These are phyloP conservation scores for Hirsutella minnesotensis DNA, from an alignment of 2,329 filamentous ascomycete genomes.

Conservation along the genomic window DNA sequence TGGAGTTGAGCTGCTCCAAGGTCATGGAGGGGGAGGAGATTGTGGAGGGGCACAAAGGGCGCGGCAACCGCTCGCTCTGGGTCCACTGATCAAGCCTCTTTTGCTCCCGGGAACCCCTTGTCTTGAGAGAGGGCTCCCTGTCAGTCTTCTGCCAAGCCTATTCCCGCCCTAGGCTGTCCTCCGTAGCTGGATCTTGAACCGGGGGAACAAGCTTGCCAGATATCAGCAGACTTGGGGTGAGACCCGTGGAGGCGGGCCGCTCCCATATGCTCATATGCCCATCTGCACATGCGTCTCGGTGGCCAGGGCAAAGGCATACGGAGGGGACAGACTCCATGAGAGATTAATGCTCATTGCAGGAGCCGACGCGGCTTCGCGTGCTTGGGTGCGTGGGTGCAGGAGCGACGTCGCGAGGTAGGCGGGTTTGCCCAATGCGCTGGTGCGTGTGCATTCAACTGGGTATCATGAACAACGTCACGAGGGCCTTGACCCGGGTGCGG, in stretches of 20 bases:
- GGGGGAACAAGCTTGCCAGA: background rate
- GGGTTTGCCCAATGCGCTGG: background rate
- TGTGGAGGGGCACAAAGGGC: background rate
- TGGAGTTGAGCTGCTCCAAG: slow-evolving; percentile 1
- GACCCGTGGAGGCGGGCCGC: slow-evolving; percentile 1
- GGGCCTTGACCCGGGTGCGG: background rate
- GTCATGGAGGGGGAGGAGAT: background rate
- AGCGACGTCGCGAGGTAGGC: background rate
- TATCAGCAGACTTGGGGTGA: slow-evolving; percentile 3
- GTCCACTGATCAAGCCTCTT: slow-evolving; percentile 2
- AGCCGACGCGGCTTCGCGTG: background rate
- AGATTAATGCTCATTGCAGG: background rate
- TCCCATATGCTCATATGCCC: background rate
- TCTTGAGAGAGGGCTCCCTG: background rate
- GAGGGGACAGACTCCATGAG: too few relatives aligned
- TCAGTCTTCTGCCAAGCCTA: background rate
- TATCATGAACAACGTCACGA: slow-evolving; percentile 3
- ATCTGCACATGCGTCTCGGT: background rate
- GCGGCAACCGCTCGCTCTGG: background rate
- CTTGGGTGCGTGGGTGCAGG: background rate
- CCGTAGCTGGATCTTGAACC: too few relatives aligned
- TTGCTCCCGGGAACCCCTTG: slow-evolving; percentile 2
- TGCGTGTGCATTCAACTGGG: background rate
- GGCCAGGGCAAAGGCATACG: background rate
- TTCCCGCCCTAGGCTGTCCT: background rate